A percentile compares a stretch with the other conserved stretches of the same genome.
Conservation (phyloP, 2,329 filamentous ascomycete genomes). For the Microdochium bolleyi region DNA sequence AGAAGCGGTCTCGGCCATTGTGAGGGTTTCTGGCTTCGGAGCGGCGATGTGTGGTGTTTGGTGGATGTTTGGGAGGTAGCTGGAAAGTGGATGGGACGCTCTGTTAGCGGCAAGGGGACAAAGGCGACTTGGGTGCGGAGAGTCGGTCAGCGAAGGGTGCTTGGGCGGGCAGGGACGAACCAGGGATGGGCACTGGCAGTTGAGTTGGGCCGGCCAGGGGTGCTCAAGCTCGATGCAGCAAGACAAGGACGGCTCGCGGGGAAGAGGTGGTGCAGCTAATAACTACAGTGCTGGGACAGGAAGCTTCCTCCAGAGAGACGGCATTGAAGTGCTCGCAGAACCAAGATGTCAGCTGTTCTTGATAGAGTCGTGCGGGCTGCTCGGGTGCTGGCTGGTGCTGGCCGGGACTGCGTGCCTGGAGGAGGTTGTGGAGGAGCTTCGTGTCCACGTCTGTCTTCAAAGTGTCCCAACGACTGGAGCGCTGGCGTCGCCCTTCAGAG, state of each 20-base stretch:
- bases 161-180: not conserved
- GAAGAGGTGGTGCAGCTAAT: not conserved
- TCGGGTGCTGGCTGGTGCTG: too few species aligned
- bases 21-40: constrained; percentile 22
- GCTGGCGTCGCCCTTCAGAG: too few species aligned
- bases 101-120: not conserved
- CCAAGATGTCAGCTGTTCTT: too few species aligned
- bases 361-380: too few species aligned
- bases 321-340: too few species aligned
- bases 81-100: not conserved
- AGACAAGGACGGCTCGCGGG: not conserved
- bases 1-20: constrained; percentile 58
- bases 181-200: not conserved
- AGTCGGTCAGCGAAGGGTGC: not conserved
- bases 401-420: too few species aligned
- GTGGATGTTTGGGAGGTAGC: constrained; percentile 9
- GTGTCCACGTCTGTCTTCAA: too few species aligned
- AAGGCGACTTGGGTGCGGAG: not conserved
- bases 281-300: too few species aligned
- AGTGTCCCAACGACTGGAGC: too few species aligned
- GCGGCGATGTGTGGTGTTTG: not conserved
- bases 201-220: not conserved
- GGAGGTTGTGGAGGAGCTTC: too few species aligned
- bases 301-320: too few species aligned
- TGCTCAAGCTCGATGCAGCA: not conserved